Conservation (phyloP, 2,329 filamentous ascomycete species). For the Raffaelea ambrosiae region DNA sequence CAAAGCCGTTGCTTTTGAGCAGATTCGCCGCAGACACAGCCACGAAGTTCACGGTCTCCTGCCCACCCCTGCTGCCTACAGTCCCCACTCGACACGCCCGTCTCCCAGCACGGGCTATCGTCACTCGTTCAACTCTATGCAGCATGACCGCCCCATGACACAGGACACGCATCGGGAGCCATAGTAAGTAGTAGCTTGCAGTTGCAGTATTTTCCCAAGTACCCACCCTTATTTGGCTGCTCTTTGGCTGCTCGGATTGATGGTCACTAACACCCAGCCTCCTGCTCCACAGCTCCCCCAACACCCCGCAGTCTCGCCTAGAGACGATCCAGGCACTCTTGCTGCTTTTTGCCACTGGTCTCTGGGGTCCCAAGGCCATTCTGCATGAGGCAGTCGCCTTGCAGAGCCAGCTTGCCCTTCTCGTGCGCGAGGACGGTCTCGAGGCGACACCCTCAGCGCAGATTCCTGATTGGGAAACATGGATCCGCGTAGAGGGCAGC, state of each 20-base stretch:
- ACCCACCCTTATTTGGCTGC: slow-evolving; percentile 1
- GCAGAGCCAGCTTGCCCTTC: slow-evolving; percentile 48
- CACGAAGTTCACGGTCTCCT: slow-evolving; percentile 48
- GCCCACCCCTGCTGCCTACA: slow-evolving; percentile 49
- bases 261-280: neutral
- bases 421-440: slow-evolving; percentile 51
- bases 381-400: slow-evolving; percentile 51
- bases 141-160: slow-evolving; percentile 46
- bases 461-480: slow-evolving; percentile 47
- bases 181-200: slow-evolving; percentile 34
- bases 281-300: slow-evolving; percentile 38
- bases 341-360: slow-evolving; percentile 49
- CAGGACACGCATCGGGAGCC: slow-evolving; percentile 52
- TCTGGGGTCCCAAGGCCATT: slow-evolving; percentile 54
- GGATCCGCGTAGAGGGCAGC: slow-evolving; percentile 48
- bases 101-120: slow-evolving; percentile 49
- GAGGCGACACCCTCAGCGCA: slow-evolving; percentile 37
- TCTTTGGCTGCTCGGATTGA: neutral
- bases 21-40: slow-evolving; percentile 48
- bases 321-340: slow-evolving; percentile 59
- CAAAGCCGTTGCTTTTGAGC: slow-evolving; percentile 48
- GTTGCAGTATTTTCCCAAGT: neutral
- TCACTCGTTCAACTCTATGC: slow-evolving; percentile 50
- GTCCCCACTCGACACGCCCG: slow-evolving; percentile 50
- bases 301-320: slow-evolving; percentile 49